Evolutionary conservation across 805 yeast species (phyloP), one percentile per base, ranked within the genome.

Genomic region (Kodamaea laetipori): DNA sequence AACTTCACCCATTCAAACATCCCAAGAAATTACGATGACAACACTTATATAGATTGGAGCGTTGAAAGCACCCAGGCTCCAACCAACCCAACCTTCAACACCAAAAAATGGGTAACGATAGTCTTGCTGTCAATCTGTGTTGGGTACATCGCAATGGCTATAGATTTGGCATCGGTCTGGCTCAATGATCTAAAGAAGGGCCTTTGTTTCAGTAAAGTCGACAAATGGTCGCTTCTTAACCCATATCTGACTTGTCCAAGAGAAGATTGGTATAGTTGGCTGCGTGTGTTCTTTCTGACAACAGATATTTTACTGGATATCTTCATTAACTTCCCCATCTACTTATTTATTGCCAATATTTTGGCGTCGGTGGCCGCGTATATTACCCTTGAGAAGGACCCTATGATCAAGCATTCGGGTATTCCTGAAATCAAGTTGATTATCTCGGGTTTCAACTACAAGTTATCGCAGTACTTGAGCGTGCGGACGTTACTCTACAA

Each of bases 381-480:
- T 37, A 54, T 68, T 26, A 55, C 71, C 8, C 47, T 57, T 24
- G 47, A 47, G 9, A 49, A 53, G 31, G 64, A 58, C 19, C 60
- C 59, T 2, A 48, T 55, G 25, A 61, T 66, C 36, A 65, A 60
- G 35, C 73, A 66, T 47, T 64, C 86, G 39, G 96, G 96, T 5
- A 84, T 88, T 21, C 76, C 90, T 0, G 95, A 87, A 53, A 75
- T 84, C 37, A 83, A 83, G 54, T 70, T 82, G 30, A 76, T 84
- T 13, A 70, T 86, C 8, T 77, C 82, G 3, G 96, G 96, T 1
- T 70, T 78, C 50, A 73, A 78, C 19, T 71, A 82, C 44, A 45
- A 59, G 24, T 42, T 67, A 18, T 60, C 68, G 6, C 70, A 67
- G 4, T 81, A 84, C 50, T 61, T 88, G 41, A 76, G 80, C 6